Percentiles rank a stretch among this genome's conserved stretches.
Evolutionary conservation across 805 yeast genomes (phyloP).

Genomic region (Helenozyma rhizophorensis): DNA sequence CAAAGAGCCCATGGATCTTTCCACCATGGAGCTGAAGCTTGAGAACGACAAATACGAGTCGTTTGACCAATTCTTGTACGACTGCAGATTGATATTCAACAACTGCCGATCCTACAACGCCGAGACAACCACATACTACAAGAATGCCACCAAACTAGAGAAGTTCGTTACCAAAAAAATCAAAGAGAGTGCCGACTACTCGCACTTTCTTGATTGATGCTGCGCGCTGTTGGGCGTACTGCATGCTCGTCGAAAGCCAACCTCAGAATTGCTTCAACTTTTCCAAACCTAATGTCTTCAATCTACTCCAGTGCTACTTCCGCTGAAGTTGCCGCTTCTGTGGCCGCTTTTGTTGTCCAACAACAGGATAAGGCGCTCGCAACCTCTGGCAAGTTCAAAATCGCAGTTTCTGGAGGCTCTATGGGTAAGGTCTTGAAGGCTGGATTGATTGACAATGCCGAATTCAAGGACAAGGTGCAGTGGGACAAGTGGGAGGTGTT

Average conservation of each 20-base stretch:
- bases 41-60: slow-evolving; percentile 89
- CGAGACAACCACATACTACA: slow-evolving; percentile 90
- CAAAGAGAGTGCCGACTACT: slow-evolving; percentile 88
- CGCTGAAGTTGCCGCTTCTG: slow-evolving; percentile 56
- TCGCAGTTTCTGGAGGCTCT: slow-evolving; percentile 92
- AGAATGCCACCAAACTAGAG: slow-evolving; percentile 91
- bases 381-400: slow-evolving; percentile 45
- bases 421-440: slow-evolving; percentile 66
- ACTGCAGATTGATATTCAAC: slow-evolving; percentile 77
- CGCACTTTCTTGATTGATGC: slow-evolving; percentile 67
- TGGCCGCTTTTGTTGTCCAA: slow-evolving; percentile 59
- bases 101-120: slow-evolving; percentile 92
- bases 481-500: slow-evolving; percentile 79
- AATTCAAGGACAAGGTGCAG: slow-evolving; percentile 40
- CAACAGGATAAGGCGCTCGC: slow-evolving; percentile 60
- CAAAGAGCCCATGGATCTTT: slow-evolving; percentile 96
- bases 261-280: no score
- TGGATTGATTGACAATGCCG: slow-evolving; percentile 60
- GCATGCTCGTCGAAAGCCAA: neutral
- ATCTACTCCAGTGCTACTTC: slow-evolving; percentile 51
- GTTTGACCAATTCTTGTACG: slow-evolving; percentile 89
- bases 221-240: neutral
- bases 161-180: slow-evolving; percentile 79
- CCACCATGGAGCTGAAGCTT: slow-evolving; percentile 90
- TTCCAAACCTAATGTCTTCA: no score